Evolutionary conservation across 1,284 basidiomycete genomes (phyloP).

Genomic region (Leccinum griseonigrum): DNA sequence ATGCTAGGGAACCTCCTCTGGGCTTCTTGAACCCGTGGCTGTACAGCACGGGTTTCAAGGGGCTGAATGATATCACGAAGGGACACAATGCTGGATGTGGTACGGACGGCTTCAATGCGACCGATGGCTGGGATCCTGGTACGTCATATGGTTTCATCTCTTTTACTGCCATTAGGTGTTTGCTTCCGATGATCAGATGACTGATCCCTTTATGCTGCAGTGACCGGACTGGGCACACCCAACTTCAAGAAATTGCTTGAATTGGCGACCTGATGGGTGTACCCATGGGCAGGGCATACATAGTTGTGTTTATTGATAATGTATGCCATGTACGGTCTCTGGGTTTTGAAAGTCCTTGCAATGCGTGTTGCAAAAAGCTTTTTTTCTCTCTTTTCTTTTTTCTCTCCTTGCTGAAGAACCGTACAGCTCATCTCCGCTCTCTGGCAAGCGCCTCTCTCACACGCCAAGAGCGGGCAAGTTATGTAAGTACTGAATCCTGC

Average conservation of each 20-base stretch:
- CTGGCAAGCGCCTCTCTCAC: not conserved
- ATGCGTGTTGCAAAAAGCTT: too few species aligned
- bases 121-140: conserved; percentile 48
- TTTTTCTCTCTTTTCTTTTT: not conserved
- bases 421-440: too few species aligned
- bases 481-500: too few species aligned
- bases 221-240: conserved; percentile 50
- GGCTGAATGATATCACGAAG: conserved; percentile 50
- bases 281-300: not conserved
- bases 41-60: conserved; percentile 39
- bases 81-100: conserved; percentile 59
- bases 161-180: not conserved
- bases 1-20: conserved; percentile 40
- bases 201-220: conserved; percentile 17
- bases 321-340: not conserved
- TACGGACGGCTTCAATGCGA: conserved; percentile 48
- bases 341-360: not conserved
- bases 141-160: not conserved
- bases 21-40: conserved; percentile 64
- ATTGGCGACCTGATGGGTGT: not conserved
- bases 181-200: not conserved
- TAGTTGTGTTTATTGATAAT: not conserved
- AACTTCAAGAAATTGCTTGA: conserved; percentile 35
- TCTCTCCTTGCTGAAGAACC: not conserved
- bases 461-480: not conserved